Percentiles rank a stretch among this genome's conserved stretches.
phyloP scores from a whole-genome alignment of 169 alveolate species.

The Babesia microti region DNA sequence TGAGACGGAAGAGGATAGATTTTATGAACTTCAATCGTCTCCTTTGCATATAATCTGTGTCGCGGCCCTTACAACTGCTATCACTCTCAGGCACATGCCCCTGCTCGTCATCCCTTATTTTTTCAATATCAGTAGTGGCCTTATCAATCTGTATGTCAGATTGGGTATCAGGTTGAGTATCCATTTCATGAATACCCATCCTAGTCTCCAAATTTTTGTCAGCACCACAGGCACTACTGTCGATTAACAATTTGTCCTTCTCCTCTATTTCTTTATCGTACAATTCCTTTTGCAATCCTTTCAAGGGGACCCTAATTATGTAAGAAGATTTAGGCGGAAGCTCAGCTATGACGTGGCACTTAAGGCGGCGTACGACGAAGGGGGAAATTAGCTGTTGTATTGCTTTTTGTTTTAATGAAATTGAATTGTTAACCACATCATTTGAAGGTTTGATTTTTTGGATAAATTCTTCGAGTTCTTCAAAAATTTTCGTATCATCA shows the following conservation, averaged over 20 bases:
- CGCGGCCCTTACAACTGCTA: neutral
- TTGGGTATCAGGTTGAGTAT: too few species aligned
- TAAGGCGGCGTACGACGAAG: conserved; percentile 72
- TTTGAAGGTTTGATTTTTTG: neutral
- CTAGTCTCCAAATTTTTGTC: neutral
- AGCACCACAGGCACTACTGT: neutral
- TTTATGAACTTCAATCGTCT: conserved; percentile 57
- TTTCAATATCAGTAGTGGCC: conserved; percentile 29
- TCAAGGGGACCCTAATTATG: conserved; percentile 42
- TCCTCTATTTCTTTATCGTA: conserved; percentile 43
- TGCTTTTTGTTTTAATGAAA: conserved; percentile 4
- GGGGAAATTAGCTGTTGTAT: conserved; percentile 75
- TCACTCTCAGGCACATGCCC: conserved; percentile 7
- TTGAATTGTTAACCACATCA: neutral
- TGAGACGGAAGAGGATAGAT: conserved; percentile 64
- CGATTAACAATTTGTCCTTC: conserved; percentile 5
- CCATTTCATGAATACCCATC: too few species aligned
- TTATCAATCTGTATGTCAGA: conserved; percentile 20
- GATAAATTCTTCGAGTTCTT: neutral
- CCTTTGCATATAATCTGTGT: conserved; percentile 8
- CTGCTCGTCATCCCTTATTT: conserved; percentile 15
- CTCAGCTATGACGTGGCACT: conserved; percentile 69
- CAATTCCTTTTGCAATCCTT: conserved; percentile 37
- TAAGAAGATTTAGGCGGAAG: conserved; percentile 66
- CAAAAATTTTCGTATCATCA: neutral